phyloP scores from a whole-genome alignment of 805 yeast genomes.

The Zygosaccharomyces bailii region DNA sequence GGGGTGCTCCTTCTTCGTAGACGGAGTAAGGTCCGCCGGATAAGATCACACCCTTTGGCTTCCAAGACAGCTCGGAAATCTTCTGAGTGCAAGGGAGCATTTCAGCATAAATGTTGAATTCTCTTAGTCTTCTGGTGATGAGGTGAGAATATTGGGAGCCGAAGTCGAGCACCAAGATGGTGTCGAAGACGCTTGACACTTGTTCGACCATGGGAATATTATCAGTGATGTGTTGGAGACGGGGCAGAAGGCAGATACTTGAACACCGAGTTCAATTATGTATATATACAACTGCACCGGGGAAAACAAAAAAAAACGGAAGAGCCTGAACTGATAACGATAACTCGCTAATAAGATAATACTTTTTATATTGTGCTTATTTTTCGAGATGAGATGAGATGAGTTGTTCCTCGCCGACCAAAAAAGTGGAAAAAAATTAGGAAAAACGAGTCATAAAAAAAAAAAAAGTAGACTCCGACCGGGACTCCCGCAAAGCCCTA shows the following conservation, averaged over 20 bases:
- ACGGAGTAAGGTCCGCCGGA: slow-evolving; percentile 99
- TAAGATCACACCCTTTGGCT: slow-evolving; percentile 91
- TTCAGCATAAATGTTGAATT: slow-evolving; percentile 96
- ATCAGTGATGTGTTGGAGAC: not conserved
- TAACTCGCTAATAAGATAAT: no score
- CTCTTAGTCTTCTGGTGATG: slow-evolving; percentile 96
- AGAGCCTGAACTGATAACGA: no score
- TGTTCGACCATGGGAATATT: slow-evolving; percentile 36
- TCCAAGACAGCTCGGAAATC: slow-evolving; percentile 86
- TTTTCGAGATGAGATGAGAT: slow-evolving; percentile 13
- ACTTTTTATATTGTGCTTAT: not conserved
- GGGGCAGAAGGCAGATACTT: not conserved
- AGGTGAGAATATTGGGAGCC: slow-evolving; percentile 98
- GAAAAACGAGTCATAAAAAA: slow-evolving; percentile 1
- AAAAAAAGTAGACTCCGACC: not conserved
- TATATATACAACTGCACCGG: not conserved
- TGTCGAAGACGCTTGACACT: slow-evolving; percentile 89
- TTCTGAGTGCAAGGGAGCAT: slow-evolving; percentile 99
- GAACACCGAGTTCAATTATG: not conserved
- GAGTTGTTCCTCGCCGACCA: slow-evolving; percentile 10
- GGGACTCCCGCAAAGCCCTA: not conserved
- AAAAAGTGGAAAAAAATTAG: not conserved
- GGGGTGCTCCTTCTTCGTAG: slow-evolving; percentile 92
- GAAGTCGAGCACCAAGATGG: slow-evolving; percentile 94
- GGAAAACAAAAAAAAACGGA: not conserved